Percentiles rank a stretch among this genome's conserved stretches.
phyloP scores from a whole-genome alignment of 1,284 basidiomycete genomes.

The Ceratobasidium sp. region DNA sequence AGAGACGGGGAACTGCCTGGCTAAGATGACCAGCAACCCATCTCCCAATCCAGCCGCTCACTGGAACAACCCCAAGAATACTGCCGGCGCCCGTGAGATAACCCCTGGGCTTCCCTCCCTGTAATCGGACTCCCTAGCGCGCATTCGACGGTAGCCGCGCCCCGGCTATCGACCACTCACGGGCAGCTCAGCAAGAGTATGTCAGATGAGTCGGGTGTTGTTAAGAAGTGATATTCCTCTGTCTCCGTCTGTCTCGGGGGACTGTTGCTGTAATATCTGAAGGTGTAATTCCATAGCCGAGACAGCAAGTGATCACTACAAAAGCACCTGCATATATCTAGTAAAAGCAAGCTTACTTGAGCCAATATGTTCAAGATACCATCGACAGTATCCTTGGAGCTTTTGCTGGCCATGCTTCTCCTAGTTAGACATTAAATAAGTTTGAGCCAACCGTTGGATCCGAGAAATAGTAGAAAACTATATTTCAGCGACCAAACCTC shows the following conservation, averaged over 20 bases:
- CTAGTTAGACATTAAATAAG: neutral
- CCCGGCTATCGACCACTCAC: neutral
- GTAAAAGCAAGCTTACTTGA: neutral
- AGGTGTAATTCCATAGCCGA: neutral
- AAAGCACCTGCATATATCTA: neutral
- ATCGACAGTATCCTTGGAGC: too few species aligned
- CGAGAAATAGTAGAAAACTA: neutral
- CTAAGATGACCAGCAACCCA: too few species aligned
- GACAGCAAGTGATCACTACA: neutral
- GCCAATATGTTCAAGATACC: neutral
- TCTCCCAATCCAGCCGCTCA: too few species aligned
- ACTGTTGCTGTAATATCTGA: too few species aligned
- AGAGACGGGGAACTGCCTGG: too few species aligned
- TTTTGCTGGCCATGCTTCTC: too few species aligned
- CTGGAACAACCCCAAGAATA: too few species aligned
- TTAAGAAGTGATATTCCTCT: too few species aligned
- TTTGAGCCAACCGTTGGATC: neutral
- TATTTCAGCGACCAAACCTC: constrained; percentile 3
- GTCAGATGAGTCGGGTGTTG: too few species aligned
- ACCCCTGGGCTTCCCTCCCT: too few species aligned
- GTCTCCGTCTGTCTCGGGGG: too few species aligned
- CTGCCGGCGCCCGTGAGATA: neutral
- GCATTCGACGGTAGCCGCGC: neutral
- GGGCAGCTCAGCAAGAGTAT: too few species aligned
- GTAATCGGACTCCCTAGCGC: neutral